phyloP scores from a whole-genome alignment of 345 rosid genomes.

The Citropsis articulata region DNA sequence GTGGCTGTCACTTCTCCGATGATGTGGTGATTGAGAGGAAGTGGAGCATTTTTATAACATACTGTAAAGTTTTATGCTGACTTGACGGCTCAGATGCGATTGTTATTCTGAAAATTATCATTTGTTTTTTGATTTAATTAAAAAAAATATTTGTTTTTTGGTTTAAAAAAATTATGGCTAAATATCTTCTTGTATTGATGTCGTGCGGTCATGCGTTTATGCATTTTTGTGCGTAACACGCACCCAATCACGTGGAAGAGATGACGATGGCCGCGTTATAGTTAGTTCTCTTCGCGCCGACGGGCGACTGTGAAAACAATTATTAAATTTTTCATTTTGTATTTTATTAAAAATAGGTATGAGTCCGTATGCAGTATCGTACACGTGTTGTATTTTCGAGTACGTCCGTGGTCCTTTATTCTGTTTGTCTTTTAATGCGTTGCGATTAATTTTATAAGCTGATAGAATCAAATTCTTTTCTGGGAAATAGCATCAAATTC shows the following conservation, averaged over 20 bases:
- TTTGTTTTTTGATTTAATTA: neutral
- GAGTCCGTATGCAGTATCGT: neutral
- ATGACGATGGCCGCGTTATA: neutral
- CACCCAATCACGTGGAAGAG: neutral
- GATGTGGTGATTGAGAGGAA: neutral
- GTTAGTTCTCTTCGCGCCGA: neutral
- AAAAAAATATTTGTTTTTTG: neutral
- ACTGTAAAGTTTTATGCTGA: neutral
- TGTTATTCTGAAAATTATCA: neutral
- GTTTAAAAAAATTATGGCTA: too few species aligned
- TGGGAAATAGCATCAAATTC: neutral
- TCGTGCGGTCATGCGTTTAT: neutral
- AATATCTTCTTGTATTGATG: neutral
- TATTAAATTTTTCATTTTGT: too few species aligned
- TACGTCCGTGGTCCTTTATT: slow-evolving; percentile 8
- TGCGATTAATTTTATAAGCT: neutral
- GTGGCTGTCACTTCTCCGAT: neutral
- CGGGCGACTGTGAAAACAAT: neutral
- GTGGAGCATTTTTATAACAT: too few species aligned
- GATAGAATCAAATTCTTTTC: neutral
- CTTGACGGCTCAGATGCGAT: neutral
- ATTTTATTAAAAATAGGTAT: neutral
- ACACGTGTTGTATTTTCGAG: neutral
- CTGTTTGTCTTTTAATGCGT: neutral
- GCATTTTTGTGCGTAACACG: neutral